These are phyloP conservation scores for Candida montana DNA, from an alignment of 805 yeast species.

Conservation along the genomic window DNA sequence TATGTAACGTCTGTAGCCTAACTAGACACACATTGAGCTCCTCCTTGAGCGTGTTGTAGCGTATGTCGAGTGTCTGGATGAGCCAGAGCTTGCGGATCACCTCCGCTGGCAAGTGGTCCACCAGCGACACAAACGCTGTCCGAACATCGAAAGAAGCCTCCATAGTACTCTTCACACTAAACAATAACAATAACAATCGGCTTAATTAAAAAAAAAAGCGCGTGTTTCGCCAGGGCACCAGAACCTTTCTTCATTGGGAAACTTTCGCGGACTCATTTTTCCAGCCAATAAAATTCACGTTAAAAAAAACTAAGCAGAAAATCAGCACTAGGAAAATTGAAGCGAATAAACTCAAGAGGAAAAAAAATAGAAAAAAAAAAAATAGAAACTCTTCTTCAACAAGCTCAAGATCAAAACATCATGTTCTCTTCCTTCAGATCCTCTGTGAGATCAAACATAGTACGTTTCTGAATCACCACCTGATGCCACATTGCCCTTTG, in stretches of 20 bases:
- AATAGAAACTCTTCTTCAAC: not conserved
- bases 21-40: conserved; percentile 14
- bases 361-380: conserved; percentile 4
- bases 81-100: conserved; percentile 38
- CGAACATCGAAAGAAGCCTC: conserved; percentile 27
- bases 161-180: too few species aligned
- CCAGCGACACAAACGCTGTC: conserved; percentile 31
- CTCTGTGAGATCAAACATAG: conserved; percentile 28
- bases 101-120: conserved; percentile 41
- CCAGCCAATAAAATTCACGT: conserved; percentile 22
- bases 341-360: not conserved
- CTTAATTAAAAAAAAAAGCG: too few species aligned
- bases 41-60: conserved; percentile 14
- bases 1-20: not conserved
- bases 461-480: conserved; percentile 15
- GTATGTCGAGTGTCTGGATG: conserved; percentile 30
- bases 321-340: not conserved
- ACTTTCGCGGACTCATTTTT: conserved; percentile 5
- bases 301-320: conserved; percentile 9
- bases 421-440: conserved; percentile 29
- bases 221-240: not conserved
- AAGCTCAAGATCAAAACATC: conserved; percentile 6
- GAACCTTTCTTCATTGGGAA: not conserved
- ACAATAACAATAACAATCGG: not conserved
- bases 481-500: too few species aligned